Conservation (phyloP, 768 basidiomycete genomes). For the Tylopilus rubrobrunneus region DNA sequence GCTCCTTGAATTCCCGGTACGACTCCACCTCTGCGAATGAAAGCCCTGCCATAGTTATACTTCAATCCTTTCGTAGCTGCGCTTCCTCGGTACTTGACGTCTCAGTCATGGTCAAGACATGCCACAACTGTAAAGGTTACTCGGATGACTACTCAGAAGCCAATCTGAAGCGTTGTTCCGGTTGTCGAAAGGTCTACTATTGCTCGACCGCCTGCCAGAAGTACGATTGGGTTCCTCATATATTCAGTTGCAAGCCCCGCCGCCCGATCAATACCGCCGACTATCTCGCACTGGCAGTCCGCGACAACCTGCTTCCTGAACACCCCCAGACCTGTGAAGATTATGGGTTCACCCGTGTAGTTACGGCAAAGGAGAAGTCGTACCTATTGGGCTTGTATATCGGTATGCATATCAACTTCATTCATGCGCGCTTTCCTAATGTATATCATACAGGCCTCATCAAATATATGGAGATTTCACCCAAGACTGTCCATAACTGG, state of each 20-base stretch:
- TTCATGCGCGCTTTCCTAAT: not conserved
- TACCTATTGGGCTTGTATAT: not conserved
- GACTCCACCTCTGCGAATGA: not conserved
- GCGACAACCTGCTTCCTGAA: not conserved
- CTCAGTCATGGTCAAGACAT: not conserved
- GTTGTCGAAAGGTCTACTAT: constrained; percentile 1
- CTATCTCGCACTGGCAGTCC: not conserved
- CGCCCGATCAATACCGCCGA: constrained; percentile 3
- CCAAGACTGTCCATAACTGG: constrained; percentile 2
- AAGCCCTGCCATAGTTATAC: not conserved
- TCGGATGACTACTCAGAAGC: not conserved
- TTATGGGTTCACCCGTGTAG: constrained; percentile 1
- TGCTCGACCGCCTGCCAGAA: constrained; percentile 1
- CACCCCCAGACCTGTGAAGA: not conserved
- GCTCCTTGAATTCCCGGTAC: not conserved
- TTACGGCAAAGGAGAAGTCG: not conserved
- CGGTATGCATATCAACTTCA: not conserved
- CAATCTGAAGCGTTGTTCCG: constrained; percentile 1
- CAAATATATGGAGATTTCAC: not conserved
- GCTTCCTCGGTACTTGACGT: not conserved
- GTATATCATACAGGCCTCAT: not conserved
- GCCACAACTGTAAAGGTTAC: not conserved
- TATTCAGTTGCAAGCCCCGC: constrained; percentile 6
- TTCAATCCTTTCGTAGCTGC: not conserved
- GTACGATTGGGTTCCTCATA: not conserved